These are phyloP conservation scores for Ceriops zippeliana DNA, from an alignment of 345 rosid species.

Conservation along the genomic window DNA sequence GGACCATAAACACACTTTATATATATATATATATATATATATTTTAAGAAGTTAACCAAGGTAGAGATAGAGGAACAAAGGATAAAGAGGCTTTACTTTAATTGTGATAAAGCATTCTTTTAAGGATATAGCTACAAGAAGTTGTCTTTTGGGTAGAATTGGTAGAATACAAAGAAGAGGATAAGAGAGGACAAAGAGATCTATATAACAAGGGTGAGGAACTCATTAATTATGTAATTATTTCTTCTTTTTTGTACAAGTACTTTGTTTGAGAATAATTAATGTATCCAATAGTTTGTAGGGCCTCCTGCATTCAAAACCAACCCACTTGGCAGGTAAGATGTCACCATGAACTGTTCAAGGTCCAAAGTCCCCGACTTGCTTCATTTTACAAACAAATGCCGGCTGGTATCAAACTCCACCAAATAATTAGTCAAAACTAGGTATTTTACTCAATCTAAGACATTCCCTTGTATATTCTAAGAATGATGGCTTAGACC, in stretches of 20 bases:
- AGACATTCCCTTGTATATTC: too few relatives aligned
- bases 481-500: too few relatives aligned
- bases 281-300: not conserved
- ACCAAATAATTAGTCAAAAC: too few relatives aligned
- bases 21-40: too few relatives aligned
- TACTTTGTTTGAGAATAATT: not conserved
- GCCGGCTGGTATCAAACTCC: too few relatives aligned
- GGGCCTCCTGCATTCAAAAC: not conserved
- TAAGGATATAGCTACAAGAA: not conserved
- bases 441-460: too few relatives aligned
- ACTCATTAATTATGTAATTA: not conserved
- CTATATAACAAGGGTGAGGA: not conserved
- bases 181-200: not conserved
- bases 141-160: not conserved
- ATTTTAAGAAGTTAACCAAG: too few relatives aligned
- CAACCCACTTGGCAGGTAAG: too few relatives aligned
- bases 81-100: not conserved
- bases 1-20: too few relatives aligned
- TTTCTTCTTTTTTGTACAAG: not conserved
- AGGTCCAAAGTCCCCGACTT: too few relatives aligned
- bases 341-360: too few relatives aligned
- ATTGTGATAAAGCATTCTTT: not conserved
- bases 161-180: not conserved
- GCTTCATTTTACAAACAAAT: too few relatives aligned
- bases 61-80: not conserved